These are phyloP conservation scores for Botrytis squamosa DNA, from an alignment of 2,329 filamentous ascomycete species.

Conservation along the genomic window DNA sequence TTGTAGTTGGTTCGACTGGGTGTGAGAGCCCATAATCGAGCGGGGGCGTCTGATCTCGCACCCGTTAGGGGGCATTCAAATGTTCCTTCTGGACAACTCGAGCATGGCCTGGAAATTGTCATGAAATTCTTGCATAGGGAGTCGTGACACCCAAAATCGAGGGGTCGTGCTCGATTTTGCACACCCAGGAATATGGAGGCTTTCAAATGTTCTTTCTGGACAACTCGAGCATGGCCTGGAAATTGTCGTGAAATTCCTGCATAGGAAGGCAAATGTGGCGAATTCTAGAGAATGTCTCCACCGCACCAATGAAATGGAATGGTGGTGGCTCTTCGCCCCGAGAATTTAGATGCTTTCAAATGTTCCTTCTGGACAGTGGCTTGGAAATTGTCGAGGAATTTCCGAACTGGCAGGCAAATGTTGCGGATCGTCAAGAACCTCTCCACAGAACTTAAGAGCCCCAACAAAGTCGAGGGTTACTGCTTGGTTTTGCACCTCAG, in stretches of 20 bases:
- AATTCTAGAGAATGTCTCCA: not conserved
- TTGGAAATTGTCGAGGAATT: not conserved
- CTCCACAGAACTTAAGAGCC: not conserved
- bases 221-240: not conserved
- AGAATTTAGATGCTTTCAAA: not conserved
- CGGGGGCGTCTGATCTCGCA: not conserved
- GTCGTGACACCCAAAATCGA: not conserved
- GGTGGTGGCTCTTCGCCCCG: not conserved
- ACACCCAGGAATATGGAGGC: not conserved
- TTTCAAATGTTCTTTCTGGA: not conserved
- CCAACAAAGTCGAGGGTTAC: too few species aligned
- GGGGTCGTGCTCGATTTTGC: not conserved
- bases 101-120: not conserved
- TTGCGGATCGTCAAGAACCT: not conserved
- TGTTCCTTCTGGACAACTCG: not conserved
- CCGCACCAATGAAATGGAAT: too few species aligned
- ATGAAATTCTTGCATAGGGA: not conserved
- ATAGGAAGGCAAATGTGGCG: not conserved
- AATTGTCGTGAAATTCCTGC: not conserved
- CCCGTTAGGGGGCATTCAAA: not conserved
- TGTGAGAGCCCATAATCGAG: not conserved
- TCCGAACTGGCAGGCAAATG: not conserved
- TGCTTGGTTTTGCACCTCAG: too few species aligned
- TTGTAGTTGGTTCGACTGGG: not conserved
- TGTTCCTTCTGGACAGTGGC: not conserved